phyloP scores from a whole-genome alignment of 2,329 filamentous ascomycete genomes.

The Zymoseptoria passerinii region DNA sequence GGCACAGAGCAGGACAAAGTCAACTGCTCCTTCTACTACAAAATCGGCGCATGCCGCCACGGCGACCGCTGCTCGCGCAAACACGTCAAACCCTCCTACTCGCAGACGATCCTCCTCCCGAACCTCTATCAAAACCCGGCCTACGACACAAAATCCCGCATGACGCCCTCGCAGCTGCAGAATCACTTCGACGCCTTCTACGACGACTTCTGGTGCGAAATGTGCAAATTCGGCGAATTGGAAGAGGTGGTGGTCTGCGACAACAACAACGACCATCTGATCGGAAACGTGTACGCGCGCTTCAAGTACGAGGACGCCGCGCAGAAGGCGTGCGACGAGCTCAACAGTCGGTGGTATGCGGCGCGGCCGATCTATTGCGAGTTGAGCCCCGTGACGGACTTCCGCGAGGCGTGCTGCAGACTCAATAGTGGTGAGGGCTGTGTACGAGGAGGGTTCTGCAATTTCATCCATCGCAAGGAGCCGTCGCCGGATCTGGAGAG shows the following conservation, averaged over 20 bases:
- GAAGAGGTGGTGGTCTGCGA: constrained; percentile 98
- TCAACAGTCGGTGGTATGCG: constrained; percentile 95
- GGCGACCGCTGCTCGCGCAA: constrained; percentile 97
- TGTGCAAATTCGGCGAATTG: constrained; percentile 96
- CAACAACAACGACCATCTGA: constrained; percentile 98
- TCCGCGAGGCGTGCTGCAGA: constrained; percentile 92
- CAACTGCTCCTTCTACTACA: constrained; percentile 99
- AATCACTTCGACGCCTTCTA: constrained; percentile 99
- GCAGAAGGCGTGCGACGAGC: constrained; percentile 83
- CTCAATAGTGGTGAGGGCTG: constrained; percentile 93
- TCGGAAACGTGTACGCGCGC: constrained; percentile 97
- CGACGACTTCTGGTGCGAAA: constrained; percentile 99
- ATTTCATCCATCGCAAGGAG: constrained; percentile 98
- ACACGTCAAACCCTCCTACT: constrained; percentile 98
- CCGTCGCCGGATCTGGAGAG: constrained; percentile 79
- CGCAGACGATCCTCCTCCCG: constrained; percentile 92
- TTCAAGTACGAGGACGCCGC: constrained; percentile 99
- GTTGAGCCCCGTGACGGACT: constrained; percentile 91
- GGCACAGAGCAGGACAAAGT: constrained; percentile 98
- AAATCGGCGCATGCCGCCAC: constrained; percentile 97
- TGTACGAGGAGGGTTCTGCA: constrained; percentile 93
- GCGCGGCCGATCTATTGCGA: constrained; percentile 97
- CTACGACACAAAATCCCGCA: constrained; percentile 71
- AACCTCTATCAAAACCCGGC: constrained; percentile 99
- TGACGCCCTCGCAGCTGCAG: constrained; percentile 92